Conservation (phyloP, 371 early-diverging fungal species). For the Dichotomocladium elegans region DNA sequence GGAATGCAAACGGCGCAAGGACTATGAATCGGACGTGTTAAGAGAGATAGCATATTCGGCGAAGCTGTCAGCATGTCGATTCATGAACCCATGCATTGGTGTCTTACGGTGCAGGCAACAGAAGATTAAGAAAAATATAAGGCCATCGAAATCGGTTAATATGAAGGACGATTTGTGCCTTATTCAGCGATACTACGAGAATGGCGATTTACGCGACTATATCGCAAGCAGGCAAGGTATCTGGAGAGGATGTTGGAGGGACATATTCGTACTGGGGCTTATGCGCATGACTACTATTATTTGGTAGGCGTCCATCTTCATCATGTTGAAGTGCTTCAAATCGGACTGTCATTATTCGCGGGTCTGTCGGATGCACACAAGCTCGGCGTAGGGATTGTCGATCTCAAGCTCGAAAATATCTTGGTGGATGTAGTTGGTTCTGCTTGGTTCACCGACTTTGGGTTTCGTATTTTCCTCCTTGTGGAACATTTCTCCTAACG, state of each 20-base stretch:
- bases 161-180: background rate
- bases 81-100: slow-evolving; percentile 26
- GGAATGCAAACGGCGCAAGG: background rate
- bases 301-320: slow-evolving; percentile 7
- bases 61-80: slow-evolving; percentile 19
- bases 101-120: slow-evolving; percentile 10
- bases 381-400: slow-evolving; percentile 30
- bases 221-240: slow-evolving; percentile 10
- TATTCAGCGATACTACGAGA: slow-evolving; percentile 7
- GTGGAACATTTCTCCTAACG: too few relatives aligned
- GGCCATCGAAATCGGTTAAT: background rate
- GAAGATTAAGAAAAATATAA: too few relatives aligned
- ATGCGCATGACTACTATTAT: background rate
- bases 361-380: slow-evolving; percentile 28
- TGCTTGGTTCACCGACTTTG: slow-evolving; percentile 37
- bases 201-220: slow-evolving; percentile 28
- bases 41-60: slow-evolving; percentile 31
- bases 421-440: slow-evolving; percentile 26
- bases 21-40: slow-evolving; percentile 2
- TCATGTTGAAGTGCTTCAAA: slow-evolving; percentile 22
- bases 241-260: background rate
- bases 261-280: background rate
- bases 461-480: too few relatives aligned
- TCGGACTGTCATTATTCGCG: slow-evolving; percentile 26
- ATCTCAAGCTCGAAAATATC: slow-evolving; percentile 37